These are phyloP conservation scores for Corrigiola litoralis DNA, from an alignment of 179 eudicot species.

Conservation along the genomic window DNA sequence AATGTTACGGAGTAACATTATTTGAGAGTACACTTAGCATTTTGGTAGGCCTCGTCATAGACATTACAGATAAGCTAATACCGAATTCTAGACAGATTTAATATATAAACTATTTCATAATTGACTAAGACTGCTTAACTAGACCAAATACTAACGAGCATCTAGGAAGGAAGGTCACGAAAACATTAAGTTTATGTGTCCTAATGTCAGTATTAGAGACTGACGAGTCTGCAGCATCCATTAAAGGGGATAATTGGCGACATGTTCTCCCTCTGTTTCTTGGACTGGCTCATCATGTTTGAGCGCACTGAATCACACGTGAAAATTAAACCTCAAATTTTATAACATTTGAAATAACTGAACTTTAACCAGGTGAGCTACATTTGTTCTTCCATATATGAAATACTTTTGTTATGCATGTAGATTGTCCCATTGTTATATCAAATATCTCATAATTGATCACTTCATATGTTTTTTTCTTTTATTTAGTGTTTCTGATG, in stretches of 20 bases:
- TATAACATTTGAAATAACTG: too few relatives aligned
- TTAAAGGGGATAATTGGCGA: conserved; percentile 6
- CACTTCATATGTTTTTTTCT: too few relatives aligned
- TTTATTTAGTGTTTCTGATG: too few relatives aligned
- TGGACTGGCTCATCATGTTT: conserved; percentile 5
- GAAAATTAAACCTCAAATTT: too few relatives aligned
- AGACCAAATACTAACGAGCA: neutral
- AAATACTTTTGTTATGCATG: too few relatives aligned
- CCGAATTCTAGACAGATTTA: neutral
- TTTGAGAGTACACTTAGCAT: too few relatives aligned
- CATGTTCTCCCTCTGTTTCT: conserved; percentile 15
- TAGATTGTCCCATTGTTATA: too few relatives aligned
- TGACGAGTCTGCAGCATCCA: neutral
- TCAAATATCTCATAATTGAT: too few relatives aligned
- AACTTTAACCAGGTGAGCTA: too few relatives aligned
- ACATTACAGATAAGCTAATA: conserved; percentile 2
- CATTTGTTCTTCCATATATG: too few relatives aligned
- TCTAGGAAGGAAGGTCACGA: conserved; percentile 16
- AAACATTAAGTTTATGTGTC: neutral
- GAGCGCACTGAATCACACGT: too few relatives aligned
- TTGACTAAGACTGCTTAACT: conserved; percentile 1
- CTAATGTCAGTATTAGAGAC: conserved; percentile 5
- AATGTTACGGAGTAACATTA: too few relatives aligned
- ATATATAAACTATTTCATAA: neutral
- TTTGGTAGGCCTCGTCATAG: neutral